Evolutionary conservation across 129 eudicot species (phyloP), one percentile per base, ranked within the genome.

Genomic region (Deinandra increscens): DNA sequence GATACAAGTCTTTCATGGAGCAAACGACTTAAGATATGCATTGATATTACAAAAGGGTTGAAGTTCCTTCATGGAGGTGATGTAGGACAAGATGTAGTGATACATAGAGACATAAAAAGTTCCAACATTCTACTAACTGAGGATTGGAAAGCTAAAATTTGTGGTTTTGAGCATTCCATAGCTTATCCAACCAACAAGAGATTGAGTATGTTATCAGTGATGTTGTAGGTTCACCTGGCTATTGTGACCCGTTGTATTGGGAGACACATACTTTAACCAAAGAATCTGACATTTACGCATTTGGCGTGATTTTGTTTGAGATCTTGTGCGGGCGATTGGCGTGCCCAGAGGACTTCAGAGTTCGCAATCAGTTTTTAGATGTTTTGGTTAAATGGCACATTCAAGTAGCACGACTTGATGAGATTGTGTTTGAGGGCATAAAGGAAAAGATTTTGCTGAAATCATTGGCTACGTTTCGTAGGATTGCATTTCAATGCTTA

Each of bases 101-200:
- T n/a, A n/a, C n/a, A n/a, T n/a, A n/a, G n/a, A n/a, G n/a, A n/a
- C n/a, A n/a, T n/a, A n/a, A n/a, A n/a, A n/a, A n/a, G n/a, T 7
- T 60, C 46, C 13, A 60, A 15, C 0, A 60, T 60, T 17, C 45
- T 36, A 36, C 45, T 60, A 15, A 34, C 45, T 0, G n/a, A 9
- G n/a, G 66, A 60, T 9, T 60, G 66, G 66, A 60, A 36, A 34
- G 66, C 66, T 0, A 60, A 60, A 31, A 26, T 66, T 45, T 44
- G 37, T 26, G 54, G 50, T 3, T 64, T 64, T 20, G 53, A 14
- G 6, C 0, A 9, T 5, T 41, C 69, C 45, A 1, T 18, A 9
- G 53, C 51, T n/a, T n/a, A n/a, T n/a, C n/a, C n/a, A n/a, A n/a
- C n/a, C n/a, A n/a, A n/a, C n/a, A n/a, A n/a, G n/a, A n/a, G n/a